Conservation (phyloP, 2,329 filamentous ascomycete species). For the Aspergillus thermomutatus region DNA sequence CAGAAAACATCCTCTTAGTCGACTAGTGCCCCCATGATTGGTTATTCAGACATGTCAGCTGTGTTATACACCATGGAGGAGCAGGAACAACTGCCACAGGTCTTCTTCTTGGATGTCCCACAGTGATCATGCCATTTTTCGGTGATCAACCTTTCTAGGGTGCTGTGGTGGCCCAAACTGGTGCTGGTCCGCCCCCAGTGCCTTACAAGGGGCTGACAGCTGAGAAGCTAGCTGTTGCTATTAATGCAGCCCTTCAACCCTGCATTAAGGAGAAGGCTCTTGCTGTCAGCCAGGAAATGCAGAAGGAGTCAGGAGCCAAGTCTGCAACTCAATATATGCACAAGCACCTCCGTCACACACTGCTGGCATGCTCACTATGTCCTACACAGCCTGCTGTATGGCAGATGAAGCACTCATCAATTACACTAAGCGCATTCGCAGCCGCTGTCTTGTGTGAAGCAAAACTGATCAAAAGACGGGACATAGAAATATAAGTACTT, state of each 20-base stretch:
- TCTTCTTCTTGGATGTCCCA: slow-evolving; percentile 78
- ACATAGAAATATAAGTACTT: too few species aligned
- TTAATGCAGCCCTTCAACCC: slow-evolving; percentile 59
- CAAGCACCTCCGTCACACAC: slow-evolving; percentile 61
- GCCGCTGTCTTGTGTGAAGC: slow-evolving; percentile 65
- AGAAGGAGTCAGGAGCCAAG: slow-evolving; percentile 61
- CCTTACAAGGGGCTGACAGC: slow-evolving; percentile 65
- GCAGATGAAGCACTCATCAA: slow-evolving; percentile 65
- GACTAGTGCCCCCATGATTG: slow-evolving; percentile 86
- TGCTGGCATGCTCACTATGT: slow-evolving; percentile 66
- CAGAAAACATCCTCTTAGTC: slow-evolving; percentile 75
- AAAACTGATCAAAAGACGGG: slow-evolving; percentile 61
- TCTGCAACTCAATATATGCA: slow-evolving; percentile 67
- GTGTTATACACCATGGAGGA: slow-evolving; percentile 82
- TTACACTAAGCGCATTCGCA: slow-evolving; percentile 70
- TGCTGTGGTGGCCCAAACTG: slow-evolving; percentile 67
- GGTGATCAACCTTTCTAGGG: slow-evolving; percentile 85
- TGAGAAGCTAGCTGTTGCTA: slow-evolving; percentile 63
- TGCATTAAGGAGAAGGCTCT: slow-evolving; percentile 56
- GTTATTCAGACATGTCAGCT: slow-evolving; percentile 77
- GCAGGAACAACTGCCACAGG: slow-evolving; percentile 85
- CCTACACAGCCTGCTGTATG: slow-evolving; percentile 70
- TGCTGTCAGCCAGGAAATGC: slow-evolving; percentile 62
- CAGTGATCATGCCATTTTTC: slow-evolving; percentile 82
- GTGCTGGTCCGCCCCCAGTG: slow-evolving; percentile 68